These are phyloP conservation scores for Globisporangium lucens DNA, from an alignment of 352 stramenopile species.

Conservation along the genomic window DNA sequence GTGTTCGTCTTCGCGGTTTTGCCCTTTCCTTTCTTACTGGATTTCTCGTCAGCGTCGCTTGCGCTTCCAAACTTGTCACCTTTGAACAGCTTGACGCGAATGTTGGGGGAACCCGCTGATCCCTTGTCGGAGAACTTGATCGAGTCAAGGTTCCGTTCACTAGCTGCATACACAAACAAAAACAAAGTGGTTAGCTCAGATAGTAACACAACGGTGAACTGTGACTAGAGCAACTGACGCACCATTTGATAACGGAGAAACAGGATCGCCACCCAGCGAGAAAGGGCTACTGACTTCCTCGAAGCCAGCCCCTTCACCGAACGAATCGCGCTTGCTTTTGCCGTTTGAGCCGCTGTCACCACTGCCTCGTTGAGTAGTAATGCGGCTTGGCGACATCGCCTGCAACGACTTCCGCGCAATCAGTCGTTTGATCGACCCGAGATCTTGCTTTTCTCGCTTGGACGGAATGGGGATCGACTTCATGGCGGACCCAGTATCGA, in stretches of 20 bases:
- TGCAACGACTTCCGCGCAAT: constrained; percentile 19
- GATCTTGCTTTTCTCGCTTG: constrained; percentile 19
- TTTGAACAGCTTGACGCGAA: constrained; percentile 57
- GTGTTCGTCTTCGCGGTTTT: neutral
- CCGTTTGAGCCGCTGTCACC: neutral
- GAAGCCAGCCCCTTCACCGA: constrained; percentile 30
- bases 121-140: constrained; percentile 59
- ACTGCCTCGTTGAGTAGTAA: neutral
- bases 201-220: neutral
- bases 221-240: constrained; percentile 10
- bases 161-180: constrained; percentile 29
- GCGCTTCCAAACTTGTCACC: constrained; percentile 22
- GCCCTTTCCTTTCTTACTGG: constrained; percentile 20
- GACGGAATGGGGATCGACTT: constrained; percentile 27
- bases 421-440: constrained; percentile 13
- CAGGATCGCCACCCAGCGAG: constrained; percentile 46
- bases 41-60: constrained; percentile 18
- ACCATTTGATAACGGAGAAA: constrained; percentile 73
- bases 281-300: constrained; percentile 50
- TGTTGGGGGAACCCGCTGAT: constrained; percentile 38
- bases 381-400: constrained; percentile 6
- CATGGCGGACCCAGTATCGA: constrained; percentile 23
- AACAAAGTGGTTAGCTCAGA: neutral
- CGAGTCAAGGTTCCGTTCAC: constrained; percentile 52
- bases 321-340: constrained; percentile 30